Conservation (phyloP, 805 yeast genomes). For the Yarrowia sp. region DNA sequence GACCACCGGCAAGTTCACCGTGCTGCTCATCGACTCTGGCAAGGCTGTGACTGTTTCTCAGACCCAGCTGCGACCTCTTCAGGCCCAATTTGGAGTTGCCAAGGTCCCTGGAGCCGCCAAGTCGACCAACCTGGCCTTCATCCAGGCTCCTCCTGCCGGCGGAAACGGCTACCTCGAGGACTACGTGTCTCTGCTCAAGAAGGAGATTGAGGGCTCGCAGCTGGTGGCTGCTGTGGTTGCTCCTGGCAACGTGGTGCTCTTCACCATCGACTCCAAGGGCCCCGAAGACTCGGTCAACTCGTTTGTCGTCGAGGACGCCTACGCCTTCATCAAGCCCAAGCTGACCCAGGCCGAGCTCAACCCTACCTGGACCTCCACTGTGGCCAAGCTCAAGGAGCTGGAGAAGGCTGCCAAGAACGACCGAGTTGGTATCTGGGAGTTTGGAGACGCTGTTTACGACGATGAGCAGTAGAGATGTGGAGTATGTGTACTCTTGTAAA, state of each 20-base stretch:
- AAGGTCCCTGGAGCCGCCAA: constrained; percentile 53
- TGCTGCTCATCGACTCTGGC: constrained; percentile 63
- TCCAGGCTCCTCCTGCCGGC: constrained; percentile 55
- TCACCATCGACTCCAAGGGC: constrained; percentile 54
- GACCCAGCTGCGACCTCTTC: constrained; percentile 47
- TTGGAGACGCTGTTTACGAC: constrained; percentile 65
- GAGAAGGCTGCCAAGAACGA: constrained; percentile 50
- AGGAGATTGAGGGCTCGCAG: constrained; percentile 49
- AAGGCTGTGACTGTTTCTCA: constrained; percentile 47
- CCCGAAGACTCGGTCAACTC: constrained; percentile 58
- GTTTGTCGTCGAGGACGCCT: constrained; percentile 56
- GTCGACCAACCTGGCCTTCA: constrained; percentile 50
- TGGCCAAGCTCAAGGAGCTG: constrained; percentile 42
- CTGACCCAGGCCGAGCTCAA: constrained; percentile 30
- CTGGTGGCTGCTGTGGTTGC: constrained; percentile 47
- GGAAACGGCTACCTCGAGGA: constrained; percentile 55
- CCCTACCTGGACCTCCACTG: constrained; percentile 39
- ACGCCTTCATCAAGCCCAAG: constrained; percentile 47
- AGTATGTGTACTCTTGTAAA: neutral
- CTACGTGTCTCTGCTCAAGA: constrained; percentile 54
- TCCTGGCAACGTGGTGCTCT: constrained; percentile 46
- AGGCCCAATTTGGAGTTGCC: constrained; percentile 42
- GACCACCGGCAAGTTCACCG: constrained; percentile 44
- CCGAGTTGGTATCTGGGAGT: constrained; percentile 69
- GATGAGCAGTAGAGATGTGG: constrained; percentile 35